Evolutionary conservation across 2,329 filamentous ascomycete species (phyloP).

Genomic region (Pestalotiopsis fici): DNA sequence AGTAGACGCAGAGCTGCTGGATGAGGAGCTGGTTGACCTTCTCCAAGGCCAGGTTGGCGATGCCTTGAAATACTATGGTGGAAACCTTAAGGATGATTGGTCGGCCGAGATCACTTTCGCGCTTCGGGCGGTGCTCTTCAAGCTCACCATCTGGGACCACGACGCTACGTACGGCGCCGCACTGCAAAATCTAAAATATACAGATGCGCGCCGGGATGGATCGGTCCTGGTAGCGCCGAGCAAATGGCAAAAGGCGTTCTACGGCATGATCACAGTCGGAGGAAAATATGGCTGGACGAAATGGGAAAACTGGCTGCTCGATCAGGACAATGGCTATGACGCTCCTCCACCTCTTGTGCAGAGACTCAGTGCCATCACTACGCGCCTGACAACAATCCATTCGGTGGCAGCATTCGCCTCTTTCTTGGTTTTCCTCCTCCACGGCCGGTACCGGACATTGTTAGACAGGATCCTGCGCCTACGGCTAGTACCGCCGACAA

Average conservation of each 20-base stretch:
- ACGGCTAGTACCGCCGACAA: conserved; percentile 81
- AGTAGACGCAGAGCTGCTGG: conserved; percentile 91
- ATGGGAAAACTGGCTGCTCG: conserved; percentile 85
- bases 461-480: conserved; percentile 83
- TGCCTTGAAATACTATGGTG: conserved; percentile 80
- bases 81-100: conserved; percentile 81
- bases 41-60: conserved; percentile 85
- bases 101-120: conserved; percentile 79
- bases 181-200: conserved; percentile 87
- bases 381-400: conserved; percentile 70
- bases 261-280: conserved; percentile 83
- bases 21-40: conserved; percentile 87
- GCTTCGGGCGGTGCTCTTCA: conserved; percentile 82
- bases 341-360: conserved; percentile 52
- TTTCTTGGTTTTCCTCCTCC: conserved; percentile 88
- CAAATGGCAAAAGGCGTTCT: conserved; percentile 79
- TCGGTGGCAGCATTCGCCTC: conserved; percentile 80
- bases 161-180: conserved; percentile 92
- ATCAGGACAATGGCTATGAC: conserved; percentile 75
- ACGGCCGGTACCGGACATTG: conserved; percentile 88
- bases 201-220: conserved; percentile 72
- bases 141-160: conserved; percentile 95
- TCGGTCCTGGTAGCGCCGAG: conserved; percentile 69
- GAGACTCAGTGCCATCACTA: conserved; percentile 69
- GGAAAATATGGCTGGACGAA: conserved; percentile 89